A percentile compares a stretch with the other conserved stretches of the same genome.
These are phyloP conservation scores for Trametes punicea DNA, from an alignment of 768 basidiomycete species.

Conservation along the genomic window DNA sequence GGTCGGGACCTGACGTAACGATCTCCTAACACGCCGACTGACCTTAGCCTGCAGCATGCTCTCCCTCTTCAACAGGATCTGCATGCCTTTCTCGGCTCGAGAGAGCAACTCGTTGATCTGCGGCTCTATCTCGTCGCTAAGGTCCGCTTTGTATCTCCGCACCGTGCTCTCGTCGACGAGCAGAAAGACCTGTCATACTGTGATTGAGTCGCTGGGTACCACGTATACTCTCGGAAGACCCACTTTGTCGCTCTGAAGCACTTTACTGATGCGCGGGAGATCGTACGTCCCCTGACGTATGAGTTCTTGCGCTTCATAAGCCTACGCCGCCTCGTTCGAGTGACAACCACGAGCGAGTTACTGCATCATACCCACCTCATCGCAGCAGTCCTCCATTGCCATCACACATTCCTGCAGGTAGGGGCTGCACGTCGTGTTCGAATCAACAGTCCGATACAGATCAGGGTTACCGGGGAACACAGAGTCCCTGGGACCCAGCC, in stretches of 20 bases:
- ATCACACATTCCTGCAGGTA: slow-evolving; percentile 72
- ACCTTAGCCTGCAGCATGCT: slow-evolving; percentile 64
- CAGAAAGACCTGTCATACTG: slow-evolving; percentile 57
- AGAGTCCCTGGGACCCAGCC: slow-evolving; percentile 51
- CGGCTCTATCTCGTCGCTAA: slow-evolving; percentile 80
- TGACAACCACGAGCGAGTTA: no score
- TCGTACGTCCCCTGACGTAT: slow-evolving; percentile 70
- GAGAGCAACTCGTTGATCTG: slow-evolving; percentile 72
- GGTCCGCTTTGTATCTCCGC: slow-evolving; percentile 68
- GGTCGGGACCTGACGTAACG: no score
- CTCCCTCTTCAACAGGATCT: slow-evolving; percentile 59
- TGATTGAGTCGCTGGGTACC: not conserved
- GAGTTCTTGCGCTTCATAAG: slow-evolving; percentile 63
- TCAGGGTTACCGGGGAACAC: slow-evolving; percentile 68
- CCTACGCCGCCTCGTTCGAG: slow-evolving; percentile 39
- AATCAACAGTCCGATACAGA: slow-evolving; percentile 55
- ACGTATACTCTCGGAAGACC: slow-evolving; percentile 11
- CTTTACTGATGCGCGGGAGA: slow-evolving; percentile 64
- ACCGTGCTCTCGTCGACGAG: slow-evolving; percentile 71
- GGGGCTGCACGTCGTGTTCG: slow-evolving; percentile 63
- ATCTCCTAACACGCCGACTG: not conserved
- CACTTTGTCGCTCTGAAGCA: slow-evolving; percentile 68
- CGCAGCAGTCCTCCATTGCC: slow-evolving; percentile 79
- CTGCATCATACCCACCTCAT: slow-evolving; percentile 49
- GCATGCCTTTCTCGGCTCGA: slow-evolving; percentile 66